Conservation (phyloP, 805 yeast species). For the Debaryomyces maramus region DNA sequence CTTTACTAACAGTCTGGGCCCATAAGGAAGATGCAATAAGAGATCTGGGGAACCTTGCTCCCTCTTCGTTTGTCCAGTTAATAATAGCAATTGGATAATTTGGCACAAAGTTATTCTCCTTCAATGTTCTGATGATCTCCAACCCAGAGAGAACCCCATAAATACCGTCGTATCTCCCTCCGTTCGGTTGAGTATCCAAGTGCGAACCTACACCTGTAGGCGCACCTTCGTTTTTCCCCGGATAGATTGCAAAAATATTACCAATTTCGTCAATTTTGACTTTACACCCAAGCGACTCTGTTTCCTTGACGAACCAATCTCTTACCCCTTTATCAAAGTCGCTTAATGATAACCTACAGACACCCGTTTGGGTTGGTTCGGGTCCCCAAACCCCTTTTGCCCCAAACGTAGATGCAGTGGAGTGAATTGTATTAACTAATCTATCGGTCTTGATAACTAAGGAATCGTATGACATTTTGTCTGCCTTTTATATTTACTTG, state of each 20-base stretch:
- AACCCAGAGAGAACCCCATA: constrained; percentile 67
- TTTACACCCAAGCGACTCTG: constrained; percentile 53
- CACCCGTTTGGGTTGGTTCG: constrained; percentile 49
- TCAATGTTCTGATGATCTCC: constrained; percentile 64
- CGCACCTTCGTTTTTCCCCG: constrained; percentile 49
- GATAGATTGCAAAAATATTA: constrained; percentile 63
- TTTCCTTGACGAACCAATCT: constrained; percentile 63
- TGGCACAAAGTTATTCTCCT: constrained; percentile 59
- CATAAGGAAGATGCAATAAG: constrained; percentile 68
- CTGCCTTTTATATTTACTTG: too few species aligned
- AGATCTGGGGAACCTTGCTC: constrained; percentile 72
- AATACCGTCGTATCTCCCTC: constrained; percentile 76
- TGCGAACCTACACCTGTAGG: constrained; percentile 76
- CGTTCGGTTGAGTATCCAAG: constrained; percentile 76
- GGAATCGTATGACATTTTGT: neutral
- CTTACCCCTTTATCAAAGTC: constrained; percentile 64
- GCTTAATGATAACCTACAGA: constrained; percentile 61
- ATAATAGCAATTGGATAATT: constrained; percentile 64
- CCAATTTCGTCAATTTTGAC: constrained; percentile 66
- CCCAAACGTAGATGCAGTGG: constrained; percentile 57
- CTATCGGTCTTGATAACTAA: constrained; percentile 20
- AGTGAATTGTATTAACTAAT: constrained; percentile 58
- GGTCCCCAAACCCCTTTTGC: constrained; percentile 65
- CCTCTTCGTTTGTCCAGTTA: constrained; percentile 78
- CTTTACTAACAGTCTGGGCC: constrained; percentile 51